Evolutionary conservation across 495 filamentous ascomycete genomes (phyloP), one percentile per base, ranked within the genome.

Genomic region (Aspergillus campestris): DNA sequence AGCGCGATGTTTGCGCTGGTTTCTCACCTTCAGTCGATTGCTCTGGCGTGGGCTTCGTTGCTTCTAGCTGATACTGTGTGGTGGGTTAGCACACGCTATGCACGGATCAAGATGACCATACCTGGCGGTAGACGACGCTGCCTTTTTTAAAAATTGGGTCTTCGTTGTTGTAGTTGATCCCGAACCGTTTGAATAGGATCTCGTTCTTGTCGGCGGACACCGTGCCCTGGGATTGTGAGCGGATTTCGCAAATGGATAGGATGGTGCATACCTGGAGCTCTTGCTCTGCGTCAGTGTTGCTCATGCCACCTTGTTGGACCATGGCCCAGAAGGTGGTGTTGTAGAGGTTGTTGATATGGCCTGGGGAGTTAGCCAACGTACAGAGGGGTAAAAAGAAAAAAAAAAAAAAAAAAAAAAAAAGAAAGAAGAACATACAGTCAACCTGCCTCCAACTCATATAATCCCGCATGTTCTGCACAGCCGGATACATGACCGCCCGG

Each of bases 371-470:
- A 34, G 46, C 12, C 33, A 39, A 18, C 28, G 9, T 14, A 27
- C 9, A 10, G 42, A 27, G n/a, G n/a, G n/a, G n/a, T n/a, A 3
- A 38, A 35, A 28, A 8, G 27, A 51, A 34, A 40, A 50, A 27
- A 3, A 38, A 35, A 28, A 8, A 30, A 51, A 34, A 40, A 50
- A 4, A 11, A 31, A 33, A 49, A 14, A 29, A 43, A 15, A 24
- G 34, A 29, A 10, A n/a, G 18, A 29, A 3, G 35, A 32, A 66
- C 83, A 60, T 60, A 94, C 91, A 97, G 61, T 98, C 92, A 31
- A 86, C 92, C 65, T 98, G 92, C 50, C 92, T 74, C 92, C 92
- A 98, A 55, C 85, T 88, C 78, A 97, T 80, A 62, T 98, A 98
- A 60, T 98, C 92, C 34, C 89, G 76, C 46, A 97, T 58, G 58